These are phyloP conservation scores for Gaertneriomyces sp. DNA, from an alignment of 192 early-diverging fungal species.

Conservation along the genomic window DNA sequence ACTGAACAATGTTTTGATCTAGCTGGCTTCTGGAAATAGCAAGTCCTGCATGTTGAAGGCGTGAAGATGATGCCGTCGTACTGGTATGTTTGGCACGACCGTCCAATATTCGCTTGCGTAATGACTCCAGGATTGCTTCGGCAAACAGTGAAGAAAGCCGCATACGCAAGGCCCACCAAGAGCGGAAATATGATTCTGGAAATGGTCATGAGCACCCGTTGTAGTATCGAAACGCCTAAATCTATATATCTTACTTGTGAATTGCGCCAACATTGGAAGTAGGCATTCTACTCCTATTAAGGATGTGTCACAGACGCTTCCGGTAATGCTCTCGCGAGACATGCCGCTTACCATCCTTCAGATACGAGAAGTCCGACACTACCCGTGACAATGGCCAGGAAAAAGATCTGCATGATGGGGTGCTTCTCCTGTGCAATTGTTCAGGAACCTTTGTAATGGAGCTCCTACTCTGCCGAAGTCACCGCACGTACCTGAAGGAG, in stretches of 20 bases:
- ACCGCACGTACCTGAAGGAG: too few relatives aligned
- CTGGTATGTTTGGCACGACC: slow-evolving; percentile 28
- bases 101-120: slow-evolving; percentile 30
- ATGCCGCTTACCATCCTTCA: too few relatives aligned
- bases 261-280: slow-evolving; percentile 17
- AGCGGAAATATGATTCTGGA: slow-evolving; percentile 27
- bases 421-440: too few relatives aligned
- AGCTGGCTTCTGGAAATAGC: slow-evolving; percentile 47
- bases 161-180: slow-evolving; percentile 25
- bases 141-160: slow-evolving; percentile 35
- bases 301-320: too few relatives aligned
- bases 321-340: too few relatives aligned
- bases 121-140: slow-evolving; percentile 39
- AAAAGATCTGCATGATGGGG: too few relatives aligned
- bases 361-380: too few relatives aligned
- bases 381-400: too few relatives aligned
- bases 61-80: slow-evolving; percentile 43
- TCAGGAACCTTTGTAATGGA: too few relatives aligned
- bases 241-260: slow-evolving; percentile 27
- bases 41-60: slow-evolving; percentile 38
- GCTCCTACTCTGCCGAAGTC: too few relatives aligned
- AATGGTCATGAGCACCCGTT: neutral
- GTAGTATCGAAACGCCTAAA: neutral
- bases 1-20: slow-evolving; percentile 50
- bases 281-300: slow-evolving; percentile 17